Conservation (phyloP, 345 rosid genomes). For the Mangifera indica region DNA sequence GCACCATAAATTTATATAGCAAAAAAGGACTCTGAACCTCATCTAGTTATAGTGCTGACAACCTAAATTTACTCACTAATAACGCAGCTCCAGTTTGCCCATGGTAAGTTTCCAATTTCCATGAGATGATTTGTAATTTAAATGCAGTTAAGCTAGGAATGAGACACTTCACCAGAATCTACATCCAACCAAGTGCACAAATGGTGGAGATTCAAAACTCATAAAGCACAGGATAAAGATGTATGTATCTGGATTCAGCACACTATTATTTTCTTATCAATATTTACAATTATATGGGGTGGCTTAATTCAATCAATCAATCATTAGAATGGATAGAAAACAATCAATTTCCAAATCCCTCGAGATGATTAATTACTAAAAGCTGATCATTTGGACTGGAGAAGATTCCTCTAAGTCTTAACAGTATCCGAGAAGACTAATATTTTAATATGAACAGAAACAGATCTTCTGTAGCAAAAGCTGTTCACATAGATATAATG, state of each 20-base stretch:
- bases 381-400: no score
- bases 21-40: neutral
- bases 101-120: neutral
- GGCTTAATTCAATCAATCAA: neutral
- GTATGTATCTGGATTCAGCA: neutral
- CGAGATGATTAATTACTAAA: no score
- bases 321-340: neutral
- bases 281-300: neutral
- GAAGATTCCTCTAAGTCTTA: no score
- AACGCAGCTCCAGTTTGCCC: neutral
- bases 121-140: neutral
- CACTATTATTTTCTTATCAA: neutral
- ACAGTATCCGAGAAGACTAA: neutral
- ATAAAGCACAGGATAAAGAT: neutral
- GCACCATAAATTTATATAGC: constrained; percentile 7
- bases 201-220: neutral
- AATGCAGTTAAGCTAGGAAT: neutral
- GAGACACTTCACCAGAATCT: neutral
- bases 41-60: neutral
- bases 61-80: neutral
- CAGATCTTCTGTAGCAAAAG: neutral
- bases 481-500: neutral
- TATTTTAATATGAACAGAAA: no score
- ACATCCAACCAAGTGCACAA: neutral
- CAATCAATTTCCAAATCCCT: no score